Percentiles rank a stretch among this genome's conserved stretches.
phyloP scores from a whole-genome alignment of 176 grass and related monocot species.

The Puya raimondii region DNA sequence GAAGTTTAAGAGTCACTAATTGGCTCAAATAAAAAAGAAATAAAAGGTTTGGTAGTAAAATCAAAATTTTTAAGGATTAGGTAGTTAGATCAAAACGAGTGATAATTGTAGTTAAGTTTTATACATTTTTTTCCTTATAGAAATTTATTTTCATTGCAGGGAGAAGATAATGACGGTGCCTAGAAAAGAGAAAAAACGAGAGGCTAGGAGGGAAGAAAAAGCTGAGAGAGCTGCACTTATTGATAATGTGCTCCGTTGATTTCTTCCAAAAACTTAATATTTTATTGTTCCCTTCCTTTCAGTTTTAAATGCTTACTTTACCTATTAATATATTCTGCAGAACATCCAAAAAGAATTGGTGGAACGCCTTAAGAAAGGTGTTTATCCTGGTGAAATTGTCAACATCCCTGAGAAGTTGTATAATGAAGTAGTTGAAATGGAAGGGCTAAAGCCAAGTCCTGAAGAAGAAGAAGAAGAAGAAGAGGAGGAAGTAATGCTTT shows the following conservation, averaged over 20 bases:
- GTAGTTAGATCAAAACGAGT: neutral
- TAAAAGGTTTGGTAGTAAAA: no score
- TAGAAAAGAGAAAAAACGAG: conserved; percentile 51
- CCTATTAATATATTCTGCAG: conserved; percentile 23
- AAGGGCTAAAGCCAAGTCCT: conserved; percentile 25
- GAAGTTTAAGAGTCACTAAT: no score
- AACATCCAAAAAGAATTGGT: conserved; percentile 82
- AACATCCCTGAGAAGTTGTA: conserved; percentile 46
- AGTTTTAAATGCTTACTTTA: neutral
- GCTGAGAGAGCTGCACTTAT: conserved; percentile 74
- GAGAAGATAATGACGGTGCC: conserved; percentile 94
- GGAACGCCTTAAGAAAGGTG: conserved; percentile 79
- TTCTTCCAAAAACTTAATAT: neutral
- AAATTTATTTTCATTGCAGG: conserved; percentile 11
- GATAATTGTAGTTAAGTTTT: neutral
- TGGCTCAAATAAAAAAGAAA: no score
- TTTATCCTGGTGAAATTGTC: conserved; percentile 69
- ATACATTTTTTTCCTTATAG: conserved; percentile 12
- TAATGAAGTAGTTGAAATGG: conserved; percentile 35
- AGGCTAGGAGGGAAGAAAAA: conserved; percentile 63
- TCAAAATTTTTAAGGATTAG: no score
- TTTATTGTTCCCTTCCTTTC: neutral
- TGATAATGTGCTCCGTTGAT: conserved; percentile 55
- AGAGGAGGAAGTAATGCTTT: conserved; percentile 38
- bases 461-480: conserved; percentile 21